Evolutionary conservation across 345 rosid genomes (phyloP).

Genomic region (Linum usitatissimum): DNA sequence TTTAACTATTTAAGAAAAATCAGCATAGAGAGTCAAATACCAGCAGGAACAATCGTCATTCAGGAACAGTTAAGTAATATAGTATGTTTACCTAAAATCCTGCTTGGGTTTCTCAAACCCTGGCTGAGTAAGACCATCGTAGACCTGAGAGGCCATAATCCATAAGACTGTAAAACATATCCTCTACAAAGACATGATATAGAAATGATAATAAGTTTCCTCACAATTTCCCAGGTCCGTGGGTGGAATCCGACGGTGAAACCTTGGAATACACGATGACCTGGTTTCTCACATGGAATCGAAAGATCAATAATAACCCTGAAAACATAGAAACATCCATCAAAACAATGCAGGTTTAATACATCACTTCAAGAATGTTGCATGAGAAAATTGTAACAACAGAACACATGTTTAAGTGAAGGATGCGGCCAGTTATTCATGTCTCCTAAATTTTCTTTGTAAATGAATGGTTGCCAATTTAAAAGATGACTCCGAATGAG

Average conservation of each 20-base stretch:
- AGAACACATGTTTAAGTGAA: not conserved
- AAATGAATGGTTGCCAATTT: not conserved
- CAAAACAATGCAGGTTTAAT: not conserved
- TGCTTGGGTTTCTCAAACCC: constrained; percentile 55
- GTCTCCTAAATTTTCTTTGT: not conserved
- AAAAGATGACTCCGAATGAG: not conserved
- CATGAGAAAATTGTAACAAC: not conserved
- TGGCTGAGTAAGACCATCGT: constrained; percentile 79
- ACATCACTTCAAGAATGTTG: constrained; percentile 5
- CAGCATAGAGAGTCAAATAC: constrained; percentile 7
- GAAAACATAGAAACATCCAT: constrained; percentile 13
- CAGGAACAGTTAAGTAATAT: not conserved
- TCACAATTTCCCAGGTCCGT: constrained; percentile 87
- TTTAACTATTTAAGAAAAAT: not conserved
- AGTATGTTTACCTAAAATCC: constrained; percentile 50
- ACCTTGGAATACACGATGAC: constrained; percentile 68
- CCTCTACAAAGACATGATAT: not conserved
- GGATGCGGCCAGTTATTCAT: not conserved
- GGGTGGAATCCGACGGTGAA: constrained; percentile 97
- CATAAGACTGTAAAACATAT: not conserved
- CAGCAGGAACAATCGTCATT: not conserved
- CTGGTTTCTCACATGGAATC: constrained; percentile 73
- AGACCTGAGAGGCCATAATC: constrained; percentile 38
- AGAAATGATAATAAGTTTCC: constrained; percentile 16
- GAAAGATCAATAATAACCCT: constrained; percentile 76